Conservation (phyloP, 257 asterid species). For the Scutellaria minor region DNA sequence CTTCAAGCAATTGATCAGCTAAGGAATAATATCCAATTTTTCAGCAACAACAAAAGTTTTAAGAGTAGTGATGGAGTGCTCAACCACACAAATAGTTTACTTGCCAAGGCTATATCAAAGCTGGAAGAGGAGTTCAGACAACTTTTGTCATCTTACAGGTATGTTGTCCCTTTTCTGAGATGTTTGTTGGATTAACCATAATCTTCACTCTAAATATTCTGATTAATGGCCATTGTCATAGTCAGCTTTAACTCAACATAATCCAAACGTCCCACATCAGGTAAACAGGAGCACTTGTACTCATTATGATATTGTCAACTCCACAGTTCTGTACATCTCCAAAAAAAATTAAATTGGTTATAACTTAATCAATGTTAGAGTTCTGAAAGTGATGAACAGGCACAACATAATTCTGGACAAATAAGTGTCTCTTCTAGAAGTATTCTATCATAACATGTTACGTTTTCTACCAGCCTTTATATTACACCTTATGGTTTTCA, state of each 20-base stretch:
- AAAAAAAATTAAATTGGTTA: too few species aligned
- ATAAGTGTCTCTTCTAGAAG: not conserved
- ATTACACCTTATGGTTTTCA: slow-evolving; percentile 5
- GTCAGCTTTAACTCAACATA: not conserved
- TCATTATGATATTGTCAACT: not conserved
- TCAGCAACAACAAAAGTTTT: slow-evolving; percentile 89
- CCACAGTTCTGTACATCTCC: too few species aligned
- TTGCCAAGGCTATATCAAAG: slow-evolving; percentile 92
- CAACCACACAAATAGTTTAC: slow-evolving; percentile 79
- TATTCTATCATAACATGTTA: slow-evolving; percentile 9
- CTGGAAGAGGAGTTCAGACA: slow-evolving; percentile 96
- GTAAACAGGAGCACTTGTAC: not conserved
- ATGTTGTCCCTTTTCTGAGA: slow-evolving; percentile 22
- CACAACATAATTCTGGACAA: too few species aligned
- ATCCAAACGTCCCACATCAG: not conserved
- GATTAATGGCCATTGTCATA: slow-evolving; percentile 1
- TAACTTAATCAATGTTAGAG: too few species aligned
- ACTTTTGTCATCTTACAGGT: slow-evolving; percentile 86
- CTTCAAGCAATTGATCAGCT: slow-evolving; percentile 94
- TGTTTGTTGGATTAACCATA: slow-evolving; percentile 12
- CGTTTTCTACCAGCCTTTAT: not conserved
- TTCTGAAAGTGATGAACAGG: too few species aligned
- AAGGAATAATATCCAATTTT: slow-evolving; percentile 78
- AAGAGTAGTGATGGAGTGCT: slow-evolving; percentile 98
- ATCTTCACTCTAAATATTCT: not conserved